Base-by-base conservation (phyloP, 2,329 filamentous ascomycete genomes). In the Exophiala phaeomuriformis region DNA sequence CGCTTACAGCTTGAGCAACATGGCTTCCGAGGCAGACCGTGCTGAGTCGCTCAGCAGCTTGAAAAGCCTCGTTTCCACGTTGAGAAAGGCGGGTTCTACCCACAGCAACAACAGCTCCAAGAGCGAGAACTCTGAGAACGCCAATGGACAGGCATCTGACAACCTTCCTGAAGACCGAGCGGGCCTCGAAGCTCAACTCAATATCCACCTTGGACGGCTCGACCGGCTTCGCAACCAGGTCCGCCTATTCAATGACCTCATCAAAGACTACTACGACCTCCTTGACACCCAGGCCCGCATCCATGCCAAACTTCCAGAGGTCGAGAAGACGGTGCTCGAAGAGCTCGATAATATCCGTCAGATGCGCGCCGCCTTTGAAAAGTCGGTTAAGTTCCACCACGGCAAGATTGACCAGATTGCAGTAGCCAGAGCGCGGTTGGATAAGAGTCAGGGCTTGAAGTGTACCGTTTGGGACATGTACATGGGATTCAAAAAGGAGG, bases 371-470 rank as follows among this genome's bases (percentile, higher is more conserved):
- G 49, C 45, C 7, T 40, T 52, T n/a, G 49, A 48, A 19, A 29
- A 27, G 3, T 44, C 48, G 2, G 60, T 64, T 31, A 49, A 55
- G 12, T 64, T 60, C 47, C 64, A 64, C 41, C 56, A 62, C 10
- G 43, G 57, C 5, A 60, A 66, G 49, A 52, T 66, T 42, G 58
- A 60, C 10, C 50, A 64, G 19, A 64, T 65, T 51, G 59, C 58
- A n/a, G 46, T 50, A 2, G 47, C 48, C 32, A 50, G 55, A 32
- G 55, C 49, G 40, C 51, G 54, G 28, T 49, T 61, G 49, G 59
- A 41, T 28, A 57, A 35, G 47, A 45, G 31, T 5, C 53, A 56
- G 29, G 59, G 59, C 4, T 19, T 57, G 37, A 50, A 57, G 19
- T 56, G 54, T 30, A 56, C 53, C 8, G 51, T 59, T 6, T 55